Percentiles rank a stretch among this genome's conserved stretches.
These are phyloP conservation scores for Penicillium sp. DNA, from an alignment of 2,329 filamentous ascomycete species.

Conservation along the genomic window DNA sequence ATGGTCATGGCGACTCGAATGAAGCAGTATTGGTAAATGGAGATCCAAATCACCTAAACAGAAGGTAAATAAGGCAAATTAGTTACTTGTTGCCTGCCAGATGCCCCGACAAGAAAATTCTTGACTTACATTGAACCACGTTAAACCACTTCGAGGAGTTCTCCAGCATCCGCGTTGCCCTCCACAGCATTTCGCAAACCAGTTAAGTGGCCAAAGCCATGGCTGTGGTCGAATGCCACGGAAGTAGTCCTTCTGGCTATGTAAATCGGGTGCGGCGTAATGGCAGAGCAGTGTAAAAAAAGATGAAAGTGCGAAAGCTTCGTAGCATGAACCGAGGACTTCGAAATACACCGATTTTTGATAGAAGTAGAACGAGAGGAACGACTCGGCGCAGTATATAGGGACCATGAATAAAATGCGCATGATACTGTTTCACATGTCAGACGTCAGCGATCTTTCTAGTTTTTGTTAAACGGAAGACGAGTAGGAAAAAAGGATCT, in stretches of 20 bases:
- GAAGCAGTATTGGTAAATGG: conserved; percentile 82
- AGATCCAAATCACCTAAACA: conserved; percentile 60
- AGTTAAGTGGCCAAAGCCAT: conserved; percentile 72
- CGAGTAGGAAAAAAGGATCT: neutral
- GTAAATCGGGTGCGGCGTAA: conserved; percentile 72
- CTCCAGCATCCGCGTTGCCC: conserved; percentile 66
- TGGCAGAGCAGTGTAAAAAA: conserved; percentile 82
- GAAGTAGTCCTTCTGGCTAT: conserved; percentile 80
- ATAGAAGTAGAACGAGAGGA: conserved; percentile 71
- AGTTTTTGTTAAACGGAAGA: neutral
- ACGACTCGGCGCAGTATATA: conserved; percentile 70
- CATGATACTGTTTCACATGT: conserved; percentile 59
- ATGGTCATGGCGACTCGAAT: conserved; percentile 76
- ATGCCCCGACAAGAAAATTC: no score
- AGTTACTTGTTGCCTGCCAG: no score
- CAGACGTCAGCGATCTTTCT: neutral
- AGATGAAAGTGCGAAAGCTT: conserved; percentile 81
- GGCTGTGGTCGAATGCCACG: conserved; percentile 61
- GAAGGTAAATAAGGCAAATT: no score
- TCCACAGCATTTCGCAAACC: conserved; percentile 67
- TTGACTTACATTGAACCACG: conserved; percentile 71
- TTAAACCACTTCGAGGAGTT: conserved; percentile 74
- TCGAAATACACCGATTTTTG: conserved; percentile 75
- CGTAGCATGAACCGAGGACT: conserved; percentile 79
- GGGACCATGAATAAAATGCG: conserved; percentile 87